A percentile compares a stretch with the other conserved stretches of the same genome.
Conservation (phyloP, 2,329 filamentous ascomycete genomes). For the Leptodontidium sp. region DNA sequence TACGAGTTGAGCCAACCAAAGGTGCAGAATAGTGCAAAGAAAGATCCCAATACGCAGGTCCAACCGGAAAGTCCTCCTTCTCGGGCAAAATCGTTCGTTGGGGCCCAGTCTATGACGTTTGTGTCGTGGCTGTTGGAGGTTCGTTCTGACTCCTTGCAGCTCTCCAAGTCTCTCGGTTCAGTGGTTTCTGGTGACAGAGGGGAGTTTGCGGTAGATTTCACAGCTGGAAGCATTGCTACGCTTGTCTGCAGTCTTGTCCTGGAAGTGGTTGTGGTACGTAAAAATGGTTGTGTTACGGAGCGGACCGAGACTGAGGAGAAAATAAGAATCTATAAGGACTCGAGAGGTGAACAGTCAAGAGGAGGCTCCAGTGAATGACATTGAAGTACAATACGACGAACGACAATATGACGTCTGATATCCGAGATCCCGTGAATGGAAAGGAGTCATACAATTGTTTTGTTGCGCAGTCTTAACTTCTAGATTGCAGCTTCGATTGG, state of each 20-base stretch:
- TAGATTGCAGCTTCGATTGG: background rate
- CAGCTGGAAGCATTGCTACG: background rate
- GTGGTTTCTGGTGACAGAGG: background rate
- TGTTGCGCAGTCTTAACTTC: background rate
- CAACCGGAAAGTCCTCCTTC: constrained; percentile 65
- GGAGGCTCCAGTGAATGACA: background rate
- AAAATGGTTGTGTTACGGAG: background rate
- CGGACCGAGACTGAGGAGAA: background rate
- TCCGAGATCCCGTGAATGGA: background rate
- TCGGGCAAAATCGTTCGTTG: constrained; percentile 43
- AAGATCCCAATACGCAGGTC: constrained; percentile 58
- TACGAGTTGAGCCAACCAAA: constrained; percentile 56
- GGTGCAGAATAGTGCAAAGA: constrained; percentile 54
- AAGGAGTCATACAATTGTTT: background rate
- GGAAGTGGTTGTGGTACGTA: background rate
- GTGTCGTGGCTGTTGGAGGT: background rate
- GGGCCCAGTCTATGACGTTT: background rate
- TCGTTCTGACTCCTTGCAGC: background rate
- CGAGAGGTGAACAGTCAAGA: background rate
- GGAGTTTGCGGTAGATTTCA: background rate
- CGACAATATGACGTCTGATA: too few species aligned
- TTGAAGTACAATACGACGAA: background rate
- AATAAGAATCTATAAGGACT: background rate
- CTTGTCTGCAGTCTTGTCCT: background rate
- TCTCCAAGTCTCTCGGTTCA: constrained; percentile 12